Base-by-base conservation (phyloP, 371 early-diverging fungal species). In the Mucor mucedo region DNA sequence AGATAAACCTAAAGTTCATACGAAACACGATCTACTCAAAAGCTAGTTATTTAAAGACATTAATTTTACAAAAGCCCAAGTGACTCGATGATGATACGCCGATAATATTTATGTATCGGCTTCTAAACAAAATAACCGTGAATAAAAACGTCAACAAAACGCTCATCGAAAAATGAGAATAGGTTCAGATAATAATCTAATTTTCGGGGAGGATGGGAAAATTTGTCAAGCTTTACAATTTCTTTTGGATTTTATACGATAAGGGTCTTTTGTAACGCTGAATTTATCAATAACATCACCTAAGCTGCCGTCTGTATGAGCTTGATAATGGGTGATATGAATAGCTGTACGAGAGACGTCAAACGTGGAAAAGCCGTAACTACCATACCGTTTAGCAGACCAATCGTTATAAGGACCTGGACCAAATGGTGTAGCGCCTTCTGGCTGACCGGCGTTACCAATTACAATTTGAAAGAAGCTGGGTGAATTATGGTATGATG, bases 381-480 rank as follows among this genome's bases (percentile, higher is more conserved):
- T 62, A n/a, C 52, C 65, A 35, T 73, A 76, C 2, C 81, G 75
- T 2, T 30, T 35, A 2, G 75, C 81, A 32, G 78, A 78, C 73
- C 75, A 81, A 41, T 69, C 75, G 10, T 71, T 60, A 32, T 55
- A 69, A 10, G 68, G 65, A 3, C 66, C 71, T n/a, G 54, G 45
- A 30, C 60, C 66, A 66, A 78, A 81, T 0, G 52, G 16, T 13
- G 45, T 47, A 14, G 73, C 48, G 0, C 68, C 65, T 62, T 75
- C 77, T 27, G 72, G 76, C 32, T 76, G 74, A 38, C 81, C 81
- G 8, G 63, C 75, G 54, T 81, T 73, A 11, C 81, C 81, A 35
- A 72, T 66, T 0, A 78, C 57, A 10, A 77, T 35, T 32, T 80
- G 68, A 52, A 81, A 71, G 29, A 68, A 66, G 13, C 69, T 68